phyloP scores from a whole-genome alignment of 83 land plant genomes.

The Picea engelmannii region DNA sequence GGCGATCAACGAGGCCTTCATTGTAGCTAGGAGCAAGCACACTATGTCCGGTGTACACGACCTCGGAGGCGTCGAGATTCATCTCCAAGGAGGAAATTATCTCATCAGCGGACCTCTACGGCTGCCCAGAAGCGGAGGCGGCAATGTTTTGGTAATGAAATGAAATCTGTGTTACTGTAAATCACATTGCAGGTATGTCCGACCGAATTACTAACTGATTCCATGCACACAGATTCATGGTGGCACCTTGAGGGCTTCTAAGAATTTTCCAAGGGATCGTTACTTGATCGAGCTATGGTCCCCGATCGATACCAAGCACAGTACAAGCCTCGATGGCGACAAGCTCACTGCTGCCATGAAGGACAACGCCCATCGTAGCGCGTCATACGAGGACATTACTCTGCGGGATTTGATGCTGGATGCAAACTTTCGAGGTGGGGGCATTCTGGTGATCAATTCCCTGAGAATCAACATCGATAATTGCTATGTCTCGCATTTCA shows the following conservation, averaged over 20 bases:
- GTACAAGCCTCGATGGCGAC: background rate
- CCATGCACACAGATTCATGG: slow-evolving; percentile 61
- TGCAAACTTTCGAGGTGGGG: slow-evolving; percentile 56
- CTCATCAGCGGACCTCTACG: slow-evolving; percentile 54
- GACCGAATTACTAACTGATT: too few species aligned
- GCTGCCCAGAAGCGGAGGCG: slow-evolving; percentile 33
- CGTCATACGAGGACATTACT: slow-evolving; percentile 48
- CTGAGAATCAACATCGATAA: too few species aligned
- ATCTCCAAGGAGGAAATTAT: slow-evolving; percentile 78
- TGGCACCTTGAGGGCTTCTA: slow-evolving; percentile 68
- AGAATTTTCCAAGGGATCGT: slow-evolving; percentile 58
- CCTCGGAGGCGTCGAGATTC: slow-evolving; percentile 75
- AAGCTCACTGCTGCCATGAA: background rate
- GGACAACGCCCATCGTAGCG: too few species aligned
- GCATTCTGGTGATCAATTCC: slow-evolving; percentile 47
- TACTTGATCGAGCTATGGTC: too few species aligned
- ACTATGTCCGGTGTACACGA: slow-evolving; percentile 58
- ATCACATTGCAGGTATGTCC: too few species aligned
- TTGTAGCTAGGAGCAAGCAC: slow-evolving; percentile 5
- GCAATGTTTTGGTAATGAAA: too few species aligned
- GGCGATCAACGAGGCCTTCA: slow-evolving; percentile 63
- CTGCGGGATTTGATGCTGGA: slow-evolving; percentile 67
- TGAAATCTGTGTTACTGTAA: too few species aligned
- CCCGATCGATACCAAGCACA: background rate
- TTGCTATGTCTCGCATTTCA: slow-evolving; percentile 63